Evolutionary conservation across 2,329 filamentous ascomycete species (phyloP).

Genomic region (Penicillium digitatum): DNA sequence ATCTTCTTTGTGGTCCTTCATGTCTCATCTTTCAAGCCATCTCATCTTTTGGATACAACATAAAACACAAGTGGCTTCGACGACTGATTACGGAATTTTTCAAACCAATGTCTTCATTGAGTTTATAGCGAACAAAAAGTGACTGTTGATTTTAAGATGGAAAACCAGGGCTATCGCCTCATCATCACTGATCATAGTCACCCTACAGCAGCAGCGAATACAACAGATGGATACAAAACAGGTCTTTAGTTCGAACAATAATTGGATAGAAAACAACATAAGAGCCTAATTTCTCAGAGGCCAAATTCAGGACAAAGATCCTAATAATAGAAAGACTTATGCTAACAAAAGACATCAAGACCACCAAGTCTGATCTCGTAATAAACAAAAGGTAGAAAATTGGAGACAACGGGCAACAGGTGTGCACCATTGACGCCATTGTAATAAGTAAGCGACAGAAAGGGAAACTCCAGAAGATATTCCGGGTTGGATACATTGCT

Average conservation of each 20-base stretch:
- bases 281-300: constrained; percentile 15
- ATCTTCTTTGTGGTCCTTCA: not conserved
- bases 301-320: constrained; percentile 4
- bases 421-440: constrained; percentile 22
- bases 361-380: constrained; percentile 12
- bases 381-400: constrained; percentile 5
- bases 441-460: constrained; percentile 16
- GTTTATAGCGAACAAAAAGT: not conserved
- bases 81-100: not conserved
- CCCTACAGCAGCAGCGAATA: not conserved
- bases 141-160: not conserved
- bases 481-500: constrained; percentile 7
- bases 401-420: not conserved
- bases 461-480: constrained; percentile 9
- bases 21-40: not conserved
- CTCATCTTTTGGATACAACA: not conserved
- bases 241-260: not conserved
- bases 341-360: constrained; percentile 11
- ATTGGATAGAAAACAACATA: constrained; percentile 4
- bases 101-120: not conserved
- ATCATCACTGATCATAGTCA: not conserved
- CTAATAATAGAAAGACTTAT: constrained; percentile 8
- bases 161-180: not conserved
- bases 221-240: not conserved
- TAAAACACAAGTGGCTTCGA: not conserved